phyloP scores from a whole-genome alignment of 345 rosid genomes.

The Psidium guajava region DNA sequence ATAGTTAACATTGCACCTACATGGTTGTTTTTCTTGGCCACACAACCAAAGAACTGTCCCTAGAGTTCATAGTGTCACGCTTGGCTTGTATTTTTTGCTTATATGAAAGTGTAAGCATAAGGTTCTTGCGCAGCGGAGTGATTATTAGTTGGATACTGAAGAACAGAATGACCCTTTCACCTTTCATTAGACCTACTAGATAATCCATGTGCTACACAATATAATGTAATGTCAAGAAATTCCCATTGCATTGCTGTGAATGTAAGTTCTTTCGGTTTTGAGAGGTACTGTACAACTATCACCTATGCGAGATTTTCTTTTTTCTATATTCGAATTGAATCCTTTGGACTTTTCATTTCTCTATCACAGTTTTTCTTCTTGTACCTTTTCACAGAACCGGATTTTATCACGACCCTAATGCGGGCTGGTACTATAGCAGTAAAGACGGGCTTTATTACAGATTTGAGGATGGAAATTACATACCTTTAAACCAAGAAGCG shows the following conservation, averaged over 20 bases:
- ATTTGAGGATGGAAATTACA: conserved; percentile 58
- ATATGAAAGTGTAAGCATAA: not conserved
- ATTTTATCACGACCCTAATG: conserved; percentile 65
- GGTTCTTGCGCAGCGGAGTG: not conserved
- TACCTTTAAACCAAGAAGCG: conserved; percentile 19
- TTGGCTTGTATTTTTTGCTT: not conserved
- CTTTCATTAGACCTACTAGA: not conserved
- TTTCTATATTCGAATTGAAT: not conserved
- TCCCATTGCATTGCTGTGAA: not conserved
- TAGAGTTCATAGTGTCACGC: not conserved
- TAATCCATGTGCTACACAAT: not conserved
- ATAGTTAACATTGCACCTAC: not conserved
- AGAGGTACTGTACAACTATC: not conserved
- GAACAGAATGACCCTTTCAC: not conserved
- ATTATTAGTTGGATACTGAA: no score
- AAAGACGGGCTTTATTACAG: conserved; percentile 65
- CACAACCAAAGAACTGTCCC: not conserved
- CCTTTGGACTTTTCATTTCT: not conserved
- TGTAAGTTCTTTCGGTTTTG: not conserved
- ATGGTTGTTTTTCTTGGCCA: not conserved
- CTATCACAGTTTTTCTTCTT: not conserved
- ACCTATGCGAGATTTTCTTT: not conserved
- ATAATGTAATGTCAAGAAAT: not conserved
- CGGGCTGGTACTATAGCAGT: conserved; percentile 77
- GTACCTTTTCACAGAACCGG: conserved; percentile 42